Evolutionary conservation across 345 rosid genomes (phyloP).

Genomic region (Melaleuca alternifolia): DNA sequence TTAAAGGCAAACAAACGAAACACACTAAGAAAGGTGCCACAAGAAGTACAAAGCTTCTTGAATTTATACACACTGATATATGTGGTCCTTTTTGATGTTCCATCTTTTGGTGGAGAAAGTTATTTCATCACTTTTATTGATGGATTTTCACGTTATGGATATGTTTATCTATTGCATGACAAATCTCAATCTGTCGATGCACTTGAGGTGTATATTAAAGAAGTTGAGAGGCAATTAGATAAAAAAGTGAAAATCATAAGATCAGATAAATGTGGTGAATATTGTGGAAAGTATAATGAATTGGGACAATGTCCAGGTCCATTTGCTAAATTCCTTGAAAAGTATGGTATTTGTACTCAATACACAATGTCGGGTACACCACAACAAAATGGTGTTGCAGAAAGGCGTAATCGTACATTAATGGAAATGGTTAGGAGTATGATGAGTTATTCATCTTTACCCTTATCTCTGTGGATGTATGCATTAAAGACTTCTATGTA

Average conservation of each 20-base stretch:
- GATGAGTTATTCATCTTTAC: background rate
- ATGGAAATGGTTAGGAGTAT: background rate
- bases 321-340: background rate
- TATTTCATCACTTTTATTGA: conserved; percentile 3
- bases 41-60: background rate
- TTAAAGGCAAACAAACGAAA: background rate
- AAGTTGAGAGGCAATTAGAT: conserved; percentile 1
- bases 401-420: background rate
- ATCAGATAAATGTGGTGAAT: background rate
- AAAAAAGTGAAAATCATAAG: conserved; percentile 4
- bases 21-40: background rate
- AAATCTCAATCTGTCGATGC: background rate
- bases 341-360: background rate
- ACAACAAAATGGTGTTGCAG: background rate
- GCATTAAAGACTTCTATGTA: background rate
- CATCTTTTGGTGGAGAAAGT: background rate
- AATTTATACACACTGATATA: background rate
- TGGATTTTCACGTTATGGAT: conserved; percentile 2
- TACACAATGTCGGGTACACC: background rate
- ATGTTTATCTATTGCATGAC: conserved; percentile 1
- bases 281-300: background rate
- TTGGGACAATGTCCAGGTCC: background rate
- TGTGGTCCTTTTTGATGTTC: background rate
- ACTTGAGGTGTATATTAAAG: background rate
- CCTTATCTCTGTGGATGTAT: background rate